These are phyloP conservation scores for Fomitopsis pinicola DNA, from an alignment of 1,284 basidiomycete species.

Conservation along the genomic window DNA sequence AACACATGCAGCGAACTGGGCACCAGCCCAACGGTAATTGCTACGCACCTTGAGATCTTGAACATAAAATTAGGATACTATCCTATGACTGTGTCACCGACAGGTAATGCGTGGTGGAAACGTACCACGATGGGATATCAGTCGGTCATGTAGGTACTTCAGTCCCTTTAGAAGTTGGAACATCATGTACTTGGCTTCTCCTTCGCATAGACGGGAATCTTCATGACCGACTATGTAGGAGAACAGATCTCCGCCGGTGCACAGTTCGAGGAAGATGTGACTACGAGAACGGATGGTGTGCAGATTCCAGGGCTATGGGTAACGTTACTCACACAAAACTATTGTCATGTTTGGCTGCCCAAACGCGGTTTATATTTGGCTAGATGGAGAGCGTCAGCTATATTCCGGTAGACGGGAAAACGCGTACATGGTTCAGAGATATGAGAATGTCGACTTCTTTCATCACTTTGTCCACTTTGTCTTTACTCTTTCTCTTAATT, in stretches of 20 bases:
- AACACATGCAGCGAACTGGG: not conserved
- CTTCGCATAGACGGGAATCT: conserved; percentile 59
- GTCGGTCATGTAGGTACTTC: conserved; percentile 68
- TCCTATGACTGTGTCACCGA: not conserved
- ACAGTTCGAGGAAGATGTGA: conserved; percentile 74
- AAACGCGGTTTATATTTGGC: conserved; percentile 80
- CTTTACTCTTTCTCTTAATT: conserved; percentile 55
- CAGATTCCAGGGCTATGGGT: too few species aligned
- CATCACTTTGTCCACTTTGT: conserved; percentile 58
- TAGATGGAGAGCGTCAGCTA: conserved; percentile 23
- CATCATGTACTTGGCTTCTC: conserved; percentile 80
- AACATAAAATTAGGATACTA: not conserved
- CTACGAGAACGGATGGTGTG: conserved; percentile 29
- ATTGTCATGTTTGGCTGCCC: conserved; percentile 61
- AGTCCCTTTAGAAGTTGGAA: conserved; percentile 75
- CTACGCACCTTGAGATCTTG: conserved; percentile 66
- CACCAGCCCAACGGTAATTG: not conserved
- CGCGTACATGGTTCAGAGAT: conserved; percentile 61
- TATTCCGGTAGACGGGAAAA: not conserved
- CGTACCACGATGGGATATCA: conserved; percentile 79
- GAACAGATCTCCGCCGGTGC: conserved; percentile 76
- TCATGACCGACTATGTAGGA: conserved; percentile 68
- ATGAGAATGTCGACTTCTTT: conserved; percentile 75
- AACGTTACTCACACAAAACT: conserved; percentile 48
- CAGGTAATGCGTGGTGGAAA: conserved; percentile 2